These are phyloP conservation scores for Fereydounia khargensis DNA, from an alignment of 1,284 basidiomycete species.

Conservation along the genomic window DNA sequence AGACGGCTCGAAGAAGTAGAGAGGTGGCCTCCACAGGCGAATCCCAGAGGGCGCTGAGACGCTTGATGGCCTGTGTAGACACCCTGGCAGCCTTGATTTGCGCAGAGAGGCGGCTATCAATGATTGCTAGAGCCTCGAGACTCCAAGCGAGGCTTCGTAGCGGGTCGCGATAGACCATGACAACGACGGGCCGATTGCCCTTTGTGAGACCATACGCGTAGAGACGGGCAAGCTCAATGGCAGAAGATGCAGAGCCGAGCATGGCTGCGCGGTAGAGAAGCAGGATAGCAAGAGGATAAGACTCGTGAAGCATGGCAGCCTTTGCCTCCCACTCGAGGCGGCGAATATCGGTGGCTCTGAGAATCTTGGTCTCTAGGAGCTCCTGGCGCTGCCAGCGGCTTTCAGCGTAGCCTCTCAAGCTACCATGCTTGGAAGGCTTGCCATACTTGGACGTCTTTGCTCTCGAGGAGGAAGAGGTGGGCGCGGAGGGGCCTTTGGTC, in stretches of 20 bases:
- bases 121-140: conserved; percentile 15
- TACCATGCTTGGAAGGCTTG: conserved; percentile 11
- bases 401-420: conserved; percentile 24
- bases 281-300: conserved; percentile 29
- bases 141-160: conserved; percentile 26
- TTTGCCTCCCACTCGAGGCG: conserved; percentile 44
- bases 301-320: conserved; percentile 22
- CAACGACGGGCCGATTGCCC: conserved; percentile 21
- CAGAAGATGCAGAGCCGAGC: conserved; percentile 24
- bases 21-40: conserved; percentile 1
- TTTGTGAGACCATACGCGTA: conserved; percentile 26
- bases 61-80: conserved; percentile 1
- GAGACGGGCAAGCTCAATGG: conserved; percentile 15
- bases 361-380: conserved; percentile 16
- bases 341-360: conserved; percentile 14
- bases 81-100: conserved; percentile 6
- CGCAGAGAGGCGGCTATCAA: conserved; percentile 10
- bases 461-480: no score
- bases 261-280: conserved; percentile 27
- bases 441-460: conserved; percentile 9
- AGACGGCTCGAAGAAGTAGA: conserved; percentile 2
- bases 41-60: conserved; percentile 13
- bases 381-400: conserved; percentile 21
- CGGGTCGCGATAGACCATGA: conserved; percentile 29
- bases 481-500: no score